These are phyloP conservation scores for Juglanconis sp. DNA, from an alignment of 2,329 filamentous ascomycete genomes.

Conservation along the genomic window DNA sequence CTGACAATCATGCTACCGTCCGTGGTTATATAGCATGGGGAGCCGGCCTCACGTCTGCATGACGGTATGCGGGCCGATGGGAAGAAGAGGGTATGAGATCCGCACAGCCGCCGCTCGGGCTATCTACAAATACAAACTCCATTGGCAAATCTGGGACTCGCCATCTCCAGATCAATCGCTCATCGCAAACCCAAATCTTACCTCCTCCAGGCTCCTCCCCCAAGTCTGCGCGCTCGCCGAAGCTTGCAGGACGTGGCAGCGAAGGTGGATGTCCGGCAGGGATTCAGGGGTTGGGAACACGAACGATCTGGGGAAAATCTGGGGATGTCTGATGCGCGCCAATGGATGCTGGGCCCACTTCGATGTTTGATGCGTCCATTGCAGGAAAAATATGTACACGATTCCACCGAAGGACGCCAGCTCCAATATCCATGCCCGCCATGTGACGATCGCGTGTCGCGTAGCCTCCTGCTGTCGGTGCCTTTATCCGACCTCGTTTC, in stretches of 20 bases:
- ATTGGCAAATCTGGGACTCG: no score
- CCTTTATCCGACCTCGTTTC: neutral
- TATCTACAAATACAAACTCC: neutral
- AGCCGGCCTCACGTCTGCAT: neutral
- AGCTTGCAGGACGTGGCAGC: slow-evolving; percentile 13
- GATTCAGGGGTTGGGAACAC: slow-evolving; percentile 5
- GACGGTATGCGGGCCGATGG: neutral
- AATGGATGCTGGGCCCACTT: slow-evolving; percentile 8
- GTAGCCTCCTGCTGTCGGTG: neutral
- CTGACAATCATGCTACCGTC: neutral
- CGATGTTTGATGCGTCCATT: slow-evolving; percentile 1
- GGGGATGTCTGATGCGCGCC: slow-evolving; percentile 15
- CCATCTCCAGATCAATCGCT: neutral
- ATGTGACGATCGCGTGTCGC: neutral
- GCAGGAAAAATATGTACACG: slow-evolving; percentile 15
- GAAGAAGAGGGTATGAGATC: neutral
- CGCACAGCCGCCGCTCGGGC: neutral
- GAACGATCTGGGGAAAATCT: slow-evolving; percentile 14
- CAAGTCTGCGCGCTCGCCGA: neutral
- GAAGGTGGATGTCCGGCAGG: slow-evolving; percentile 3
- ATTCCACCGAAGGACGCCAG: slow-evolving; percentile 13
- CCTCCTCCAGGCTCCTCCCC: neutral
- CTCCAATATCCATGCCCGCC: neutral
- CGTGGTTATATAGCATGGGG: neutral
- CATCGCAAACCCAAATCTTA: neutral